phyloP scores from a whole-genome alignment of 176 grass and related monocot species.

The Elaeis guineensis region DNA sequence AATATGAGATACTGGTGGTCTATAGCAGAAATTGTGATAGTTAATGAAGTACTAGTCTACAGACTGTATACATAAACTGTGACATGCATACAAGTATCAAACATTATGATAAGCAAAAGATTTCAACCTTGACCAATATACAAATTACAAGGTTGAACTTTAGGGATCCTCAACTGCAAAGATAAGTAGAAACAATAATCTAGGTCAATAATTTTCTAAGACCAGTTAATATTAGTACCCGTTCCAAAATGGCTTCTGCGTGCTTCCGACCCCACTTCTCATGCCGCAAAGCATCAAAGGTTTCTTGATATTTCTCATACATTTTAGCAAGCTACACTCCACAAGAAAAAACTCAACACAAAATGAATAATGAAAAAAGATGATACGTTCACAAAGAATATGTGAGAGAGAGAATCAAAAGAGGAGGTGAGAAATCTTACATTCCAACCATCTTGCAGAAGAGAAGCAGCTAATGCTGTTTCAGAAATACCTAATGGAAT shows the following conservation, averaged over 20 bases:
- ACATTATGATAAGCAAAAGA: no score
- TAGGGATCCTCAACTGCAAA: no score
- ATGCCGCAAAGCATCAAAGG: conserved; percentile 80
- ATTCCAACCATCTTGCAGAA: conserved; percentile 94
- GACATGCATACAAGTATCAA: no score
- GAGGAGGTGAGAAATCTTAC: conserved; percentile 28
- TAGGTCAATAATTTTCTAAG: background rate
- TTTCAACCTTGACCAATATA: no score
- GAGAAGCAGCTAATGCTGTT: conserved; percentile 90
- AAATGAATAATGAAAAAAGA: conserved; percentile 8
- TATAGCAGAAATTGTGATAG: no score
- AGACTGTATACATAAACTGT: no score
- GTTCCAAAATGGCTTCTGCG: conserved; percentile 83
- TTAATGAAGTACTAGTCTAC: no score
- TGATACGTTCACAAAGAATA: background rate
- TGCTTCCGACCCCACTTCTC: conserved; percentile 83
- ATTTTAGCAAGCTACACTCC: conserved; percentile 78
- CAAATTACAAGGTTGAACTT: no score
- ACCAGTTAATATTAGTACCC: conserved; percentile 35
- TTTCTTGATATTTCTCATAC: conserved; percentile 97
- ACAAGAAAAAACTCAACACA: conserved; percentile 17
- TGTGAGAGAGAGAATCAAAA: conserved; percentile 1
- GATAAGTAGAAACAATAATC: background rate
- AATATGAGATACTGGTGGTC: no score
- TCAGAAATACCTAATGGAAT: conserved; percentile 76